phyloP scores from a whole-genome alignment of 2,329 filamentous ascomycete genomes.

The Talaromyces pinophilus region DNA sequence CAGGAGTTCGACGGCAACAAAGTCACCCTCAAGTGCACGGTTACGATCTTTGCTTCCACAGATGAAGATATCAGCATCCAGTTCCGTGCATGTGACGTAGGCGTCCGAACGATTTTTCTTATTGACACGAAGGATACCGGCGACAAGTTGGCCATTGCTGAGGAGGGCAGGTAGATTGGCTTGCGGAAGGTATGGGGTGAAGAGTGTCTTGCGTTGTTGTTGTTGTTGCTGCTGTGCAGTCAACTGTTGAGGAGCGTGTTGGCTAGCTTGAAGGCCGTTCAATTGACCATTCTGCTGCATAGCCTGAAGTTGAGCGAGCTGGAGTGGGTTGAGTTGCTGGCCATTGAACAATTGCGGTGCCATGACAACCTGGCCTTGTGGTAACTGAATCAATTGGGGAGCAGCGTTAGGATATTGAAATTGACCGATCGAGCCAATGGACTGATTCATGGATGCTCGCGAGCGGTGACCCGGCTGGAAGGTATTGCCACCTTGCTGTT shows the following conservation, averaged over 20 bases:
- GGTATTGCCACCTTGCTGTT: constrained; percentile 68
- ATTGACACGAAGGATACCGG: constrained; percentile 95
- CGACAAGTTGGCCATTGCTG: constrained; percentile 88
- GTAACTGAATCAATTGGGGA: constrained; percentile 82
- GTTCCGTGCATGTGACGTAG: constrained; percentile 90
- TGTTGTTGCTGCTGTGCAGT: constrained; percentile 65
- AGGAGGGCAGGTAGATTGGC: constrained; percentile 88
- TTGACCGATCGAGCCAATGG: constrained; percentile 76
- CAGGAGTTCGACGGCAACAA: constrained; percentile 92
- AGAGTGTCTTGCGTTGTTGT: constrained; percentile 95
- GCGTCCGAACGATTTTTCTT: constrained; percentile 99
- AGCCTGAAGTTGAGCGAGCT: constrained; percentile 86
- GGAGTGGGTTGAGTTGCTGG: constrained; percentile 85
- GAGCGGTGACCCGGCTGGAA: constrained; percentile 93
- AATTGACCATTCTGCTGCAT: constrained; percentile 90
- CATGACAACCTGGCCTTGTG: constrained; percentile 78
- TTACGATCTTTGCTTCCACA: constrained; percentile 99
- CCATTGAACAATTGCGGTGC: constrained; percentile 78
- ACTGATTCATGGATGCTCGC: constrained; percentile 82
- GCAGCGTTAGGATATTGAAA: constrained; percentile 83
- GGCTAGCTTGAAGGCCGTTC: constrained; percentile 66
- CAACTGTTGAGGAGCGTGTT: constrained; percentile 69
- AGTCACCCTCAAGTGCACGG: constrained; percentile 90
- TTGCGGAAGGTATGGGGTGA: constrained; percentile 96
- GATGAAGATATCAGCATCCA: constrained; percentile 98